Conservation (phyloP, 768 basidiomycete species). For the Boletus pseudo-olivaceus region DNA sequence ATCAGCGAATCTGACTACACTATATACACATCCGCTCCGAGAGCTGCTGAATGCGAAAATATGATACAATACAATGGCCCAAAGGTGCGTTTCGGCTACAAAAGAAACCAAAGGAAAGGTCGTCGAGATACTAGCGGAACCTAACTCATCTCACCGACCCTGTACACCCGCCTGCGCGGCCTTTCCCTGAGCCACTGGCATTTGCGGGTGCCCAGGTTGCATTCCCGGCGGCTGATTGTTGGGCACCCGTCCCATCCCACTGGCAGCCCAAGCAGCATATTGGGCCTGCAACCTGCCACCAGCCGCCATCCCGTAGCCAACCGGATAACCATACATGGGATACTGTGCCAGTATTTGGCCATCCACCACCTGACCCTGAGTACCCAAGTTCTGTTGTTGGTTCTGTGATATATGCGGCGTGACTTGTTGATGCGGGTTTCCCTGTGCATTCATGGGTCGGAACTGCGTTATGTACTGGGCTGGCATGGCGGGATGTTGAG, state of each 20-base stretch:
- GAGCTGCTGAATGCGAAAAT: not conserved
- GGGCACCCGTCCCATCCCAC: slow-evolving; percentile 18
- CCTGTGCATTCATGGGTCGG: slow-evolving; percentile 30
- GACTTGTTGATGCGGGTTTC: slow-evolving; percentile 28
- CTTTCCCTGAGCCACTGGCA: slow-evolving; percentile 32
- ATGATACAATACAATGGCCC: slow-evolving; percentile 12
- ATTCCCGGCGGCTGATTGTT: slow-evolving; percentile 29
- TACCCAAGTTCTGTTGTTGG: slow-evolving; percentile 29
- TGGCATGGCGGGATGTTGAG: slow-evolving; percentile 25
- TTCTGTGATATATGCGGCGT: slow-evolving; percentile 22
- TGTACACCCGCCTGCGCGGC: slow-evolving; percentile 31
- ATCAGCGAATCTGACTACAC: slow-evolving; percentile 15
- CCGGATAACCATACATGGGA: slow-evolving; percentile 25
- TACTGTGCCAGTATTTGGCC: slow-evolving; percentile 31
- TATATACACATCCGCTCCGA: not conserved
- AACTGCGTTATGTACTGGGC: slow-evolving; percentile 36
- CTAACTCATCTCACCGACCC: slow-evolving; percentile 28
- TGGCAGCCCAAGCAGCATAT: slow-evolving; percentile 25
- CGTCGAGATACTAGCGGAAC: slow-evolving; percentile 3
- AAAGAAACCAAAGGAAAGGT: slow-evolving; percentile 1
- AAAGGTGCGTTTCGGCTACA: slow-evolving; percentile 6
- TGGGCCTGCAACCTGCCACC: slow-evolving; percentile 16
- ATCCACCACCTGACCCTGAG: slow-evolving; percentile 23
- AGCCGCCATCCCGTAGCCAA: slow-evolving; percentile 19
- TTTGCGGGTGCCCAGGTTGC: slow-evolving; percentile 29